Conservation (phyloP, 176 grass and related monocot species). For the Neostapfia colusana region DNA sequence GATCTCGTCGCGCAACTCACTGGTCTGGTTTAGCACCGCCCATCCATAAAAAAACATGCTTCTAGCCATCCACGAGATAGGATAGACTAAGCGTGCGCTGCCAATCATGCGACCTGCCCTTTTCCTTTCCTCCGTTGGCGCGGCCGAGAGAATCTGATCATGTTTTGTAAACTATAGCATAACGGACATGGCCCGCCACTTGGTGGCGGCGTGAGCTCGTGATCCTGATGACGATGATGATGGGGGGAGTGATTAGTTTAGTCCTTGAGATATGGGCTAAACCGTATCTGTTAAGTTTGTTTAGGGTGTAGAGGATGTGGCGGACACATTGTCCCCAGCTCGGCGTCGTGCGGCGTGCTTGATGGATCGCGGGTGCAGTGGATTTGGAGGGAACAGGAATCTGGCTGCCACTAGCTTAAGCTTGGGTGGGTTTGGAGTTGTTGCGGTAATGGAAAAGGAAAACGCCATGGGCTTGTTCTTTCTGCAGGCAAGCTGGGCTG, state of each 20-base stretch:
- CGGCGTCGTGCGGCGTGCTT: constrained; percentile 13
- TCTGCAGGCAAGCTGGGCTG: neutral
- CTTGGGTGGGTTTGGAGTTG: neutral
- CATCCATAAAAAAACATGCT: neutral
- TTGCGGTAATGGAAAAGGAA: neutral
- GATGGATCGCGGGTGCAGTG: constrained; percentile 29
- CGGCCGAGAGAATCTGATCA: constrained; percentile 52
- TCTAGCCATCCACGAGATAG: constrained; percentile 38
- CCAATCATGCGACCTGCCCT: constrained; percentile 29
- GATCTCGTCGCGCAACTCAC: constrained; percentile 21
- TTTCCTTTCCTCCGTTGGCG: constrained; percentile 17
- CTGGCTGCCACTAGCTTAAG: neutral
- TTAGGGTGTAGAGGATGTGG: constrained; percentile 9
- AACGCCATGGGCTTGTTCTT: neutral
- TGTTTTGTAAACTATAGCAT: neutral
- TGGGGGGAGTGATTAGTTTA: constrained; percentile 36
- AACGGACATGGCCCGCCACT: constrained; percentile 15
- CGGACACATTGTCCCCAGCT: constrained; percentile 21
- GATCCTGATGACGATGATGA: constrained; percentile 3
- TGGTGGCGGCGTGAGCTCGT: constrained; percentile 28
- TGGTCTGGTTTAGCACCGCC: constrained; percentile 4
- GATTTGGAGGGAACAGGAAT: constrained; percentile 30
- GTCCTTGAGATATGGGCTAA: constrained; percentile 35
- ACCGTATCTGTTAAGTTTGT: neutral
- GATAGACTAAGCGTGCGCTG: constrained; percentile 25